A percentile compares a stretch with the other conserved stretches of the same genome.
Evolutionary conservation across 805 yeast genomes (phyloP).

Genomic region (Myxozyma neglecta): DNA sequence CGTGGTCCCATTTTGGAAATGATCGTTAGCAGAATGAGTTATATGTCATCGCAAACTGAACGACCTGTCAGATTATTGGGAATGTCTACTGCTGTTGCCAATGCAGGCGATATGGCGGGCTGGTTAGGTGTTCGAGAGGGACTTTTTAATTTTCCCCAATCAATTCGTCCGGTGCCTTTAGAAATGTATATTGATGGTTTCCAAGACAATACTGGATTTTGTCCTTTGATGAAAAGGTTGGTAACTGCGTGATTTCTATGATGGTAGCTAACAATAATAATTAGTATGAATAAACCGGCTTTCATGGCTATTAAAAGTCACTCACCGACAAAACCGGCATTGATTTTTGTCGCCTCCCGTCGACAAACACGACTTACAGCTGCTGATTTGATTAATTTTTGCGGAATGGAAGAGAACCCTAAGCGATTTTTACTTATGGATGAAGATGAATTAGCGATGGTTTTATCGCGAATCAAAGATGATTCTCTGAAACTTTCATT

Average conservation of each 20-base stretch:
- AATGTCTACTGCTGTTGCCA: conserved; percentile 82
- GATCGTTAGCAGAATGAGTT: conserved; percentile 86
- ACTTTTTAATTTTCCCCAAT: conserved; percentile 73
- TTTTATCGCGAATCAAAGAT: conserved; percentile 64
- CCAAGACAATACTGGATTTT: conserved; percentile 76
- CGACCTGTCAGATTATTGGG: conserved; percentile 67
- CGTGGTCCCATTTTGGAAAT: conserved; percentile 85
- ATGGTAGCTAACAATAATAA: background rate
- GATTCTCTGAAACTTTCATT: conserved; percentile 73
- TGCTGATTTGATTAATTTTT: conserved; percentile 69
- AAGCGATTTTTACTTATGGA: conserved; percentile 65
- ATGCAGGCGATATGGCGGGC: conserved; percentile 81
- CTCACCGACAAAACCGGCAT: conserved; percentile 79
- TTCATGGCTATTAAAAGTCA: conserved; percentile 90
- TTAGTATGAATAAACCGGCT: conserved; percentile 82
- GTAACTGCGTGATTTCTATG: too few species aligned
- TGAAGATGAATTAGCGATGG: conserved; percentile 58
- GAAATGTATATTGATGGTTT: conserved; percentile 87
- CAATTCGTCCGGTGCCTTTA: conserved; percentile 82
- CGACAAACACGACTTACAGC: conserved; percentile 82
- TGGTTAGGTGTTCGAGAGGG: conserved; percentile 77
- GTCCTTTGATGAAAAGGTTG: conserved; percentile 69
- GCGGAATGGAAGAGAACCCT: conserved; percentile 78
- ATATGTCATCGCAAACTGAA: conserved; percentile 59
- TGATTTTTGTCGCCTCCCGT: conserved; percentile 82